phyloP scores from a whole-genome alignment of 257 asterid species.

The Plantago major region DNA sequence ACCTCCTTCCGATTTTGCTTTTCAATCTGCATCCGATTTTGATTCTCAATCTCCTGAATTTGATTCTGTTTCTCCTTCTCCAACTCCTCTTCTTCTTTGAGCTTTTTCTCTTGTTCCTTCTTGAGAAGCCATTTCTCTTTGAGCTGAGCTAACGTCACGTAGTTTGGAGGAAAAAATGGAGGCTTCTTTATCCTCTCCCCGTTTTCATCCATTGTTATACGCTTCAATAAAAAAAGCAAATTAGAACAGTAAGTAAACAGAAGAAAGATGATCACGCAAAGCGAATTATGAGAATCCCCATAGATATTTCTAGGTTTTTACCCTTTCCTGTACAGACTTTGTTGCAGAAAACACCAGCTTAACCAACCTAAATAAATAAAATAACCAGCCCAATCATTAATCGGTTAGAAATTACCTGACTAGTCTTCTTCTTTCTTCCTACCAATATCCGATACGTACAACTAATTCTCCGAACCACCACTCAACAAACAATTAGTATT shows the following conservation, averaged over 20 bases:
- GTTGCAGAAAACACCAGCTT: too few relatives aligned
- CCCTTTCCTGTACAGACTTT: too few relatives aligned
- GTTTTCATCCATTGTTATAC: conserved; percentile 34
- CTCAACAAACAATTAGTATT: too few relatives aligned
- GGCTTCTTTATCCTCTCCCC: conserved; percentile 15
- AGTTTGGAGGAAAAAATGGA: conserved; percentile 53
- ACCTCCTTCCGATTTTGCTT: too few relatives aligned
- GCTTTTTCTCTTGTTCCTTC: conserved; percentile 27
- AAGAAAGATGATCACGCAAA: too few relatives aligned
- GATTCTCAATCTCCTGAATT: background rate
- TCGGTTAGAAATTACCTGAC: too few relatives aligned
- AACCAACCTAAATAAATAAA: too few relatives aligned
- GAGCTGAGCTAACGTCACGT: conserved; percentile 56
- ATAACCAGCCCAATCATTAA: too few relatives aligned
- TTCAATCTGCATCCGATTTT: background rate
- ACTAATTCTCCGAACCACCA: too few relatives aligned
- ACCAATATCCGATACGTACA: too few relatives aligned
- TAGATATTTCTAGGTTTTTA: too few relatives aligned
- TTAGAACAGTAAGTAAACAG: background rate
- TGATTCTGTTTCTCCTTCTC: background rate
- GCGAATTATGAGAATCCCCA: background rate
- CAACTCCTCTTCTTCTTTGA: conserved; percentile 13
- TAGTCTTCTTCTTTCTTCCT: too few relatives aligned
- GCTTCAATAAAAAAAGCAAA: background rate
- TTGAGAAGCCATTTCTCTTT: conserved; percentile 55